A percentile compares a stretch with the other conserved stretches of the same genome.
phyloP scores from a whole-genome alignment of 257 asterid genomes.

The Solanum peruvianum region DNA sequence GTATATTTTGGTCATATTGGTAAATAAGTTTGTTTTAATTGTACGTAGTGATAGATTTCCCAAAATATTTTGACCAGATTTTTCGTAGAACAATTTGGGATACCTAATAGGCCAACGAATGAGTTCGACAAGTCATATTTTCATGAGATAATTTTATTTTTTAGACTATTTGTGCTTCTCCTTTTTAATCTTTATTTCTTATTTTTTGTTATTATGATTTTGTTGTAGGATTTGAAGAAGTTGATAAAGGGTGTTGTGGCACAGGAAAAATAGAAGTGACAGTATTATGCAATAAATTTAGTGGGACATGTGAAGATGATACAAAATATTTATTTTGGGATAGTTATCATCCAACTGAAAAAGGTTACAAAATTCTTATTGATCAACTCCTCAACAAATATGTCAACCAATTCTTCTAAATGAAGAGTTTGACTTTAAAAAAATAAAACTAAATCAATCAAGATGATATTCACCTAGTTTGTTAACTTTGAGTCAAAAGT shows the following conservation, averaged over 20 bases:
- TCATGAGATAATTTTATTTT: neutral
- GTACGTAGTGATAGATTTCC: too few relatives aligned
- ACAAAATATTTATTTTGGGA: conserved; percentile 28
- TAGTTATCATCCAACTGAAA: conserved; percentile 29
- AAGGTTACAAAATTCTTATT: conserved; percentile 15
- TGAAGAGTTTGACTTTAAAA: neutral
- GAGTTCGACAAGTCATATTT: neutral
- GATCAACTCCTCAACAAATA: neutral
- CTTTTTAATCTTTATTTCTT: neutral
- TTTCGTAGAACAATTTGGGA: neutral
- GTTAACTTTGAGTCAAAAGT: neutral
- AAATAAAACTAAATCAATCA: neutral
- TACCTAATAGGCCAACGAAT: neutral
- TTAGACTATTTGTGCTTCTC: neutral
- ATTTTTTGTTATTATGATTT: neutral
- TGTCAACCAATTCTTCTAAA: neutral
- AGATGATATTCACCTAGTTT: neutral
- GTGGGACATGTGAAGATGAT: conserved; percentile 17
- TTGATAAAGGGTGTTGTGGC: conserved; percentile 31
- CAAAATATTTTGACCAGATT: neutral
- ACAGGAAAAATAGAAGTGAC: conserved; percentile 16
- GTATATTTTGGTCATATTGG: neutral
- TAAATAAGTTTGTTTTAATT: neutral
- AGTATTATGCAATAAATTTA: conserved; percentile 12
- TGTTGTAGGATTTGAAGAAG: conserved; percentile 23